Evolutionary conservation across 768 basidiomycete species (phyloP).

Genomic region (Leccinum disarticulatum): DNA sequence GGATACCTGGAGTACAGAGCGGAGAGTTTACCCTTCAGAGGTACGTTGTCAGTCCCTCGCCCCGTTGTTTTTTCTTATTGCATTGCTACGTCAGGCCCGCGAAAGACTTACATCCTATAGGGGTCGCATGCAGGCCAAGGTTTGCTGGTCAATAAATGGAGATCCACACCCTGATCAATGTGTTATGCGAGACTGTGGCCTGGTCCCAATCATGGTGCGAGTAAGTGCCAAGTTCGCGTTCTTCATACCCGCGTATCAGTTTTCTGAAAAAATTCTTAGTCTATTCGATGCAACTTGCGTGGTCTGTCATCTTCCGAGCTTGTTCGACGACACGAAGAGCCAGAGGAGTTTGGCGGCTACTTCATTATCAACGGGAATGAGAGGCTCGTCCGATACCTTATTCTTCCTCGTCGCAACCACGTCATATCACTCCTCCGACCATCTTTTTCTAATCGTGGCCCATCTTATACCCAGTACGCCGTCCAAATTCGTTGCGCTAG

Average conservation of each 20-base stretch:
- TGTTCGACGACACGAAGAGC: constrained; percentile 89
- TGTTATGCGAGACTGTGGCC: constrained; percentile 81
- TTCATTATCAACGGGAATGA: constrained; percentile 99
- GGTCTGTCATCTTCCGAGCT: constrained; percentile 83
- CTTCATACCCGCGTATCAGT: neutral
- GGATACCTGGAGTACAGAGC: constrained; percentile 69
- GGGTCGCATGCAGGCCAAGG: constrained; percentile 81
- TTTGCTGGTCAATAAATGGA: constrained; percentile 76
- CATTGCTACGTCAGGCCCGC: constrained; percentile 59
- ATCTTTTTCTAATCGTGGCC: constrained; percentile 89
- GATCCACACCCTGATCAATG: constrained; percentile 66
- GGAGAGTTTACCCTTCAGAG: constrained; percentile 87
- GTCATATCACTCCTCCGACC: constrained; percentile 90
- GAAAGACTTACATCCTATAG: constrained; percentile 92
- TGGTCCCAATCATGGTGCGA: constrained; percentile 95
- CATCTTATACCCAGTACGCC: constrained; percentile 91
- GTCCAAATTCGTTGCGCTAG: constrained; percentile 96
- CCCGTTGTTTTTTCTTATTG: constrained; percentile 8
- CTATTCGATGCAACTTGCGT: constrained; percentile 89
- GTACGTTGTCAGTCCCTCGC: constrained; percentile 39
- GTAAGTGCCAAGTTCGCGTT: constrained; percentile 46
- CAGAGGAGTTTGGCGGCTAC: constrained; percentile 98
- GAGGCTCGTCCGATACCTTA: constrained; percentile 95
- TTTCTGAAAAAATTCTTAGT: constrained; percentile 47
- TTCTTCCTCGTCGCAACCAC: constrained; percentile 93